A percentile compares a stretch with the other conserved stretches of the same genome.
Evolutionary conservation across 345 rosid species (phyloP).

Genomic region (Arabis alpina): DNA sequence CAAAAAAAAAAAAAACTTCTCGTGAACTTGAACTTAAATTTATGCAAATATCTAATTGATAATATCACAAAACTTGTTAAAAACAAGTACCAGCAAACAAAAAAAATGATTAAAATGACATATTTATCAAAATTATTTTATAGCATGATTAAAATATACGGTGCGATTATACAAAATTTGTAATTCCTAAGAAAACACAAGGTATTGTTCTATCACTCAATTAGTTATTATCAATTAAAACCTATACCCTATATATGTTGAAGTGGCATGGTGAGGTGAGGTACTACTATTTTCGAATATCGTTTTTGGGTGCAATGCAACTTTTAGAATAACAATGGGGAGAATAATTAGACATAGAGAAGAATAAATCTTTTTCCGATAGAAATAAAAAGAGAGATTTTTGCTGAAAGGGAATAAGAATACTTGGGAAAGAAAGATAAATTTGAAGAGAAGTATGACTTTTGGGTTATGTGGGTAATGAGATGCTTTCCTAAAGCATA

Average conservation of each 20-base stretch:
- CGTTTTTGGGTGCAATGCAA: constrained; percentile 14
- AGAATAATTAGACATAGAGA: constrained; percentile 35
- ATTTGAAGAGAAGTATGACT: constrained; percentile 21
- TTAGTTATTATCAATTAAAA: neutral
- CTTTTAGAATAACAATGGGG: constrained; percentile 13
- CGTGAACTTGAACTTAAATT: neutral
- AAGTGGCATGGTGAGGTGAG: constrained; percentile 4
- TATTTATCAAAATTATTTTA: neutral
- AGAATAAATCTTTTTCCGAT: constrained; percentile 34
- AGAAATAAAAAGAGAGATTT: constrained; percentile 20
- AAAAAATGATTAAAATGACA: neutral
- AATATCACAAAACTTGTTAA: too few species aligned
- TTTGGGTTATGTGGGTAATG: neutral
- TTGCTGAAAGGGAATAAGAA: constrained; percentile 38
- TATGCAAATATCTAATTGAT: neutral
- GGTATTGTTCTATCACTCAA: neutral
- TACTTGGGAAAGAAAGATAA: constrained; percentile 21
- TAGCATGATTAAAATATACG: neutral
- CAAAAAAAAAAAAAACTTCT: too few species aligned
- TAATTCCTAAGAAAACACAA: neutral
- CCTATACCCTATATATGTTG: neutral
- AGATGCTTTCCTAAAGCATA: constrained; percentile 35
- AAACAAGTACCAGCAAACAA: too few species aligned
- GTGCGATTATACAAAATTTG: neutral
- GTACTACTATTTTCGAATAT: constrained; percentile 27